Conservation (phyloP, 2,329 filamentous ascomycete genomes). For the Hansfordia pulvinata region DNA sequence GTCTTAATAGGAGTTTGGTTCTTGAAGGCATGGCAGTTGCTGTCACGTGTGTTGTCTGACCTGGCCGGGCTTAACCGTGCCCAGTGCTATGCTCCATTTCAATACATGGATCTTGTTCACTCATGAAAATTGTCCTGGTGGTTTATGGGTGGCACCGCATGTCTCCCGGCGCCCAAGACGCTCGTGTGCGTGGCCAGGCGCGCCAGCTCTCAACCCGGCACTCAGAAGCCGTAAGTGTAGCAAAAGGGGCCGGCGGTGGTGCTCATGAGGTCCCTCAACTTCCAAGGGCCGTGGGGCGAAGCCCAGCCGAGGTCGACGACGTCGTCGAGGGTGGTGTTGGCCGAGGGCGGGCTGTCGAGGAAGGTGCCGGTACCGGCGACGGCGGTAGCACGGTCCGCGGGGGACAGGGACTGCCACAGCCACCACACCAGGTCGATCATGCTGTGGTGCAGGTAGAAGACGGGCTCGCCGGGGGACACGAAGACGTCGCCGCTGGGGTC, state of each 20-base stretch:
- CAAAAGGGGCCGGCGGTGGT: slow-evolving; percentile 7
- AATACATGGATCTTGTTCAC: no score
- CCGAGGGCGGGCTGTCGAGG: background rate
- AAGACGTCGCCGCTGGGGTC: slow-evolving; percentile 26
- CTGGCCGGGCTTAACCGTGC: no score
- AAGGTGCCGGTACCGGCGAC: background rate
- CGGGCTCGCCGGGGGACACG: slow-evolving; percentile 19
- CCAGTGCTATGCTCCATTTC: no score
- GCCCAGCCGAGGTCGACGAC: background rate
- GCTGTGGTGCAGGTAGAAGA: slow-evolving; percentile 17
- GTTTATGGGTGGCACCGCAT: no score
- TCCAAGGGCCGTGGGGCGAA: background rate
- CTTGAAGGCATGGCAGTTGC: no score
- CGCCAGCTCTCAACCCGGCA: no score
- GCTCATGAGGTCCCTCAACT: slow-evolving; percentile 4
- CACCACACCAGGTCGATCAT: slow-evolving; percentile 17
- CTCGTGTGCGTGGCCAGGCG: no score
- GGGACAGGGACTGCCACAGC: slow-evolving; percentile 10
- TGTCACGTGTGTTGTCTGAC: no score
- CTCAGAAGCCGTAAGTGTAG: slow-evolving; percentile 7
- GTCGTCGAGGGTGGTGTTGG: background rate
- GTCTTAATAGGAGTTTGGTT: no score
- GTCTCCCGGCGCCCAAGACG: no score
- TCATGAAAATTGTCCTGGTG: no score
- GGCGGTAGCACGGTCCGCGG: slow-evolving; percentile 1